Conservation (phyloP, 176 grass and related monocot species). For the Juncus effusus region DNA sequence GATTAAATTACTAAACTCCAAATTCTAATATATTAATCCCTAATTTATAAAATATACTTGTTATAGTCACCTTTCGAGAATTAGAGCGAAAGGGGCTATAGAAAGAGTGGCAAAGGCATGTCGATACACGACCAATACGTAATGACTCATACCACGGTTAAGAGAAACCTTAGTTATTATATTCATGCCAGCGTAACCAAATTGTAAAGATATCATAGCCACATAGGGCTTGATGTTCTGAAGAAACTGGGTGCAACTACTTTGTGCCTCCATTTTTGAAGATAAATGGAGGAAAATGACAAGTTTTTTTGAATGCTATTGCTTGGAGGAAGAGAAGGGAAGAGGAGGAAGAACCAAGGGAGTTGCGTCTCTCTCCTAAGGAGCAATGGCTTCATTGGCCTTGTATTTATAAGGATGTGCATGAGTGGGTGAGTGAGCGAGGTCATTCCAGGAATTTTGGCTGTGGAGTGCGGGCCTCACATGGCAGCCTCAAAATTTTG, state of each 20-base stretch:
- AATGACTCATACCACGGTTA: constrained; percentile 97
- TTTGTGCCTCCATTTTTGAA: constrained; percentile 32
- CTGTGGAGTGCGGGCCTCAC: constrained; percentile 1
- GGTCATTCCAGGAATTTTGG: constrained; percentile 8
- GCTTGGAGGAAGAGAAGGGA: constrained; percentile 6
- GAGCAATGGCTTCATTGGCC: background rate
- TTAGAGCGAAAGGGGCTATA: constrained; percentile 91
- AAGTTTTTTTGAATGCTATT: background rate
- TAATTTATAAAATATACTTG: background rate
- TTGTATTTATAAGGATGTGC: constrained; percentile 32
- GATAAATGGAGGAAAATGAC: constrained; percentile 4
- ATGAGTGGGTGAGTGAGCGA: background rate
- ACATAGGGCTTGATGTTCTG: constrained; percentile 84
- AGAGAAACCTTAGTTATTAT: constrained; percentile 99
- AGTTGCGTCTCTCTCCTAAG: constrained; percentile 14
- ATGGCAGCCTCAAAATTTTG: constrained; percentile 6
- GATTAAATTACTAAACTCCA: background rate
- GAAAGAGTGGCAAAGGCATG: constrained; percentile 97
- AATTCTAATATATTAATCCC: background rate
- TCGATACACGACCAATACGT: constrained; percentile 97
- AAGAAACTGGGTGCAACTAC: constrained; percentile 42
- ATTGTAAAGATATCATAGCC: constrained; percentile 97
- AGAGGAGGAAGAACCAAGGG: constrained; percentile 12
- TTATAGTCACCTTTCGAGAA: constrained; percentile 59
- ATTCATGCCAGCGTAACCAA: constrained; percentile 98